These are phyloP conservation scores for Trichoderma guizhouense DNA, from an alignment of 2,329 filamentous ascomycete species.

Conservation along the genomic window DNA sequence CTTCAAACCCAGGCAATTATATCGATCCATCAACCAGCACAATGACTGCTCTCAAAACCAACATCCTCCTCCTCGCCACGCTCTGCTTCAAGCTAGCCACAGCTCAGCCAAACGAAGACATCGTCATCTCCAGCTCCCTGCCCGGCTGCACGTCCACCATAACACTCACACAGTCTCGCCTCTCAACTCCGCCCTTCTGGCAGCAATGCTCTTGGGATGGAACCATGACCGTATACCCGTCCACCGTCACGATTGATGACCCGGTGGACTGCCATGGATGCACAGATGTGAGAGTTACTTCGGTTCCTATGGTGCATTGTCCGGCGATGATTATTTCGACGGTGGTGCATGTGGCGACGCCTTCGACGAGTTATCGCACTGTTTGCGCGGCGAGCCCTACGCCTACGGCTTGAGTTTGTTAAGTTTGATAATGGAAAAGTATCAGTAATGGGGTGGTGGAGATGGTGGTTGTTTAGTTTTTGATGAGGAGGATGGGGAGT, in stretches of 20 bases:
- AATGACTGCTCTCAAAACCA: neutral
- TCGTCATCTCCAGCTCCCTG: neutral
- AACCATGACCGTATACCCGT: slow-evolving; percentile 27
- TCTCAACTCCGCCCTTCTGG: slow-evolving; percentile 31
- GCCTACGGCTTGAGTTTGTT: neutral
- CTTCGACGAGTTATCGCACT: slow-evolving; percentile 28
- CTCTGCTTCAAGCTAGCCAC: neutral
- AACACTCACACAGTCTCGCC: slow-evolving; percentile 25
- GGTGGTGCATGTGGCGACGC: slow-evolving; percentile 21
- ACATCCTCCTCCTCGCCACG: neutral
- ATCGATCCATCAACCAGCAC: neutral
- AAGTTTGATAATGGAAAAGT: neutral
- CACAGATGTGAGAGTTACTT: slow-evolving; percentile 23
- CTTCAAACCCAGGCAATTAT: neutral
- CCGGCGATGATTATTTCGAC: slow-evolving; percentile 26
- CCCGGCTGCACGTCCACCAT: slow-evolving; percentile 26
- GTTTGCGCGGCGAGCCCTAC: slow-evolving; percentile 26
- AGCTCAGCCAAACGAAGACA: neutral
- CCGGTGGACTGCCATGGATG: slow-evolving; percentile 35
- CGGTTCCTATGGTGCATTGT: slow-evolving; percentile 25
- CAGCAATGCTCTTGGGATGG: slow-evolving; percentile 24
- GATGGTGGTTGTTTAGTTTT: neutral
- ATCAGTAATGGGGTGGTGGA: neutral
- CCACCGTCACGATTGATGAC: slow-evolving; percentile 25
- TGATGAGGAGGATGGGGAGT: neutral